Evolutionary conservation across 495 filamentous ascomycete genomes (phyloP).

Genomic region (Hypoxylon trugodes): DNA sequence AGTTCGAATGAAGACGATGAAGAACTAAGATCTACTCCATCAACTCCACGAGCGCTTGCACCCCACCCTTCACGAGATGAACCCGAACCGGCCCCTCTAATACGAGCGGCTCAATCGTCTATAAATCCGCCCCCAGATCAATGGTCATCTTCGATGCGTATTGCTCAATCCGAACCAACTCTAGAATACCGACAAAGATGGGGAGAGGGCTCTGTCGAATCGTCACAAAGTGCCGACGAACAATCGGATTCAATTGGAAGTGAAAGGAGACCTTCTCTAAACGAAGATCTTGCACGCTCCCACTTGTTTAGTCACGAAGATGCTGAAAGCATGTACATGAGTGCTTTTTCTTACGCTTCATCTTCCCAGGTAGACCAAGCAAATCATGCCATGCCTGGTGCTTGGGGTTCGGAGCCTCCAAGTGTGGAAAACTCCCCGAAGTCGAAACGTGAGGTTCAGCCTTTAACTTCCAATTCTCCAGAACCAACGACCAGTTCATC

Average conservation of each 20-base stretch:
- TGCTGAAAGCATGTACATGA: slow-evolving; percentile 95
- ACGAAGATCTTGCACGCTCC: slow-evolving; percentile 71
- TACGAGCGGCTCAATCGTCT: slow-evolving; percentile 48
- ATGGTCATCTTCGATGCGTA: slow-evolving; percentile 45
- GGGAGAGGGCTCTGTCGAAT: slow-evolving; percentile 35
- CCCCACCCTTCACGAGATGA: slow-evolving; percentile 22
- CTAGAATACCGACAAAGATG: slow-evolving; percentile 39
- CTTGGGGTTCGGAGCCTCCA: slow-evolving; percentile 59
- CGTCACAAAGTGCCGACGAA: slow-evolving; percentile 29
- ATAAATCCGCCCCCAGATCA: slow-evolving; percentile 28
- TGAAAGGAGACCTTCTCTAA: slow-evolving; percentile 19
- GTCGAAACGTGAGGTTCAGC: not conserved
- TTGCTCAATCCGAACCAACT: slow-evolving; percentile 50
- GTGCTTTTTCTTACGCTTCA: slow-evolving; percentile 57
- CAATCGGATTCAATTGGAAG: slow-evolving; percentile 39
- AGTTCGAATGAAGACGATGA: slow-evolving; percentile 37
- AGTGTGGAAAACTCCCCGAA: slow-evolving; percentile 25
- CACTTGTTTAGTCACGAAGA: slow-evolving; percentile 89
- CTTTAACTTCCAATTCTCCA: not conserved
- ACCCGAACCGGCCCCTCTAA: not conserved
- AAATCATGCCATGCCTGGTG: slow-evolving; percentile 62
- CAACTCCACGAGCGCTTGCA: slow-evolving; percentile 53
- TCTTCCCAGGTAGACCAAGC: slow-evolving; percentile 48
- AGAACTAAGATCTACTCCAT: slow-evolving; percentile 47
- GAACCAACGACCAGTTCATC: not conserved